phyloP scores from a whole-genome alignment of 768 basidiomycete species.

The Serendipita sp. region DNA sequence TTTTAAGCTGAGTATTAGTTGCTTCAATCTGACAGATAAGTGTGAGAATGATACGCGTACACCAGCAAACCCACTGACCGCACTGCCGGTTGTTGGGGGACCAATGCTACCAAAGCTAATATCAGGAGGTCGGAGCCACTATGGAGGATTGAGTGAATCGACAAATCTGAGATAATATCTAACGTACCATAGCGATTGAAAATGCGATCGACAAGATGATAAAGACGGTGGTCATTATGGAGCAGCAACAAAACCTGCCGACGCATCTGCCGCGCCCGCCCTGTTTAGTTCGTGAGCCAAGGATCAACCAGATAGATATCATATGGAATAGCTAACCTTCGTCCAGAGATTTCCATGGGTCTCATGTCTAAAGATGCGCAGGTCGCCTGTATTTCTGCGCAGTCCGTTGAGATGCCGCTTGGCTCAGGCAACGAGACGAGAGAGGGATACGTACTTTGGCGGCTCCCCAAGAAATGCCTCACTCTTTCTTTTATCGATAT shows the following conservation, averaged over 20 bases:
- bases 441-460: not conserved
- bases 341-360: constrained; percentile 54
- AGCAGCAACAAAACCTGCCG: constrained; percentile 62
- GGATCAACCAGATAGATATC: not conserved
- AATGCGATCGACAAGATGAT: constrained; percentile 49
- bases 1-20: constrained; percentile 27
- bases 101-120: constrained; percentile 37
- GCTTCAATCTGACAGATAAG: constrained; percentile 15
- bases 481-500: not conserved
- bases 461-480: not conserved
- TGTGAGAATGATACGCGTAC: not conserved
- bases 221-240: constrained; percentile 46
- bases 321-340: constrained; percentile 25
- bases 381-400: constrained; percentile 14
- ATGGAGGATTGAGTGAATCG: not conserved
- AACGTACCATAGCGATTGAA: constrained; percentile 46
- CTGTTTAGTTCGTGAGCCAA: constrained; percentile 18
- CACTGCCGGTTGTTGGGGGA: constrained; percentile 24
- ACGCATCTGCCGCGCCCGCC: constrained; percentile 44
- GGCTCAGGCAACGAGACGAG: not conserved
- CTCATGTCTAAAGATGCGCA: constrained; percentile 26
- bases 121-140: constrained; percentile 70
- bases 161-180: not conserved
- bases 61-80: constrained; percentile 22
- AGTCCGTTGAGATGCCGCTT: not conserved